A percentile compares a stretch with the other conserved stretches of the same genome.
These are phyloP conservation scores for Pseudonitzschia pungens DNA, from an alignment of 108 stramenopile species.

Conservation along the genomic window DNA sequence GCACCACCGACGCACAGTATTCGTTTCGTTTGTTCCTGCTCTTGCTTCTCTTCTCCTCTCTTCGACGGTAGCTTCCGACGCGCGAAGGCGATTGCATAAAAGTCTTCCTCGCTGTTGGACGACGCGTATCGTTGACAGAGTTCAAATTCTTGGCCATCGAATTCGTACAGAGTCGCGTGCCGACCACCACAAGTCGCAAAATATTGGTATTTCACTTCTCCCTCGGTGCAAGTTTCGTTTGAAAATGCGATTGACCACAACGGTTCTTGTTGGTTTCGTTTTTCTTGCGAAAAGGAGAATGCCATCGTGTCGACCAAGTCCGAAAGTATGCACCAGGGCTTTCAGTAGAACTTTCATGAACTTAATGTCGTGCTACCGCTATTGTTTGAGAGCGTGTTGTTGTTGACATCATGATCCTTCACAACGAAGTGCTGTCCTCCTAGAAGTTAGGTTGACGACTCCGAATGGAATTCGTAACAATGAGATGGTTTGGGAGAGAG, in stretches of 20 bases:
- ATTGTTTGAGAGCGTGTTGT: no score
- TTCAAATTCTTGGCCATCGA: background rate
- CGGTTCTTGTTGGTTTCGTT: background rate
- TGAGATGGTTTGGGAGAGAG: no score
- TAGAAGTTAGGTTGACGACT: no score
- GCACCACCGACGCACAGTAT: constrained; percentile 7
- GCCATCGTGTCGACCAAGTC: background rate
- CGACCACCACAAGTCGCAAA: constrained; percentile 61
- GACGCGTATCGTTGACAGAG: background rate
- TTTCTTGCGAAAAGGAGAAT: background rate
- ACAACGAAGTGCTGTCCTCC: no score
- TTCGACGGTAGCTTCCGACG: background rate
- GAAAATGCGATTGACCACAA: constrained; percentile 12
- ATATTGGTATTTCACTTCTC: constrained; percentile 10
- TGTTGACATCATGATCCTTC: no score
- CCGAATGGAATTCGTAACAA: no score
- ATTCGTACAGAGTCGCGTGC: constrained; percentile 49
- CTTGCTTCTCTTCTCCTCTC: background rate
- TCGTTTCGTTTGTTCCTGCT: background rate
- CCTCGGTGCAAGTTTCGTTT: background rate
- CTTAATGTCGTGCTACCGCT: no score
- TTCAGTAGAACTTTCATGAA: background rate
- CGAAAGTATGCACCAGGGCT: background rate
- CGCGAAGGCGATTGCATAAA: constrained; percentile 4
- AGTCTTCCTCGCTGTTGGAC: background rate